phyloP scores from a whole-genome alignment of 768 basidiomycete genomes.

The Tylopilus cervinicoccineus region DNA sequence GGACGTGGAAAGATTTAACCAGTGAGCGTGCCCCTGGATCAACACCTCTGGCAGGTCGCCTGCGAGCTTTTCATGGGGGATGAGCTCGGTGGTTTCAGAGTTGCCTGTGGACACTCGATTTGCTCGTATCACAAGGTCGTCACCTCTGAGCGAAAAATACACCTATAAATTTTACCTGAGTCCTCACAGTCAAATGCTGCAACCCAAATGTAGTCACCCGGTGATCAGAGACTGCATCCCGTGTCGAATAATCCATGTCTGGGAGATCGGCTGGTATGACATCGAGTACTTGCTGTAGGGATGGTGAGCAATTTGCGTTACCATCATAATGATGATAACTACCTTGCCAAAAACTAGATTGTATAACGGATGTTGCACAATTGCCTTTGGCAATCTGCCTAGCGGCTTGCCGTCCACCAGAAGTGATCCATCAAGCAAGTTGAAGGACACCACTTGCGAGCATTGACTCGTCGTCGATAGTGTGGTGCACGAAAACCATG shows the following conservation, averaged over 20 bases:
- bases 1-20: conserved; percentile 25
- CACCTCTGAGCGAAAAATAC: conserved; percentile 18
- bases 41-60: conserved; percentile 26
- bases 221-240: conserved; percentile 14
- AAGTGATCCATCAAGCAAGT: conserved; percentile 33
- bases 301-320: background rate
- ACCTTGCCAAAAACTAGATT: conserved; percentile 34
- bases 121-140: conserved; percentile 21
- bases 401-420: conserved; percentile 23
- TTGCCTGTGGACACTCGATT: background rate
- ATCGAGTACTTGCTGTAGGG: conserved; percentile 5
- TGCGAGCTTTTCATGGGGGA: conserved; percentile 22
- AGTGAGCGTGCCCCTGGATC: conserved; percentile 25
- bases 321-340: background rate
- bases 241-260: conserved; percentile 23
- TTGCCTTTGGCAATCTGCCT: conserved; percentile 35
- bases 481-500: conserved; percentile 20
- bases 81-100: conserved; percentile 14
- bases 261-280: conserved; percentile 18
- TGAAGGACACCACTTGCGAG: conserved; percentile 34
- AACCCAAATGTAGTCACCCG: conserved; percentile 9
- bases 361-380: conserved; percentile 23
- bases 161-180: conserved; percentile 11
- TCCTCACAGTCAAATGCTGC: background rate
- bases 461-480: background rate